Percentiles rank a stretch among this genome's conserved stretches.
Conservation (phyloP, 352 stramenopile genomes). For the Phytophthora sansomeana region DNA sequence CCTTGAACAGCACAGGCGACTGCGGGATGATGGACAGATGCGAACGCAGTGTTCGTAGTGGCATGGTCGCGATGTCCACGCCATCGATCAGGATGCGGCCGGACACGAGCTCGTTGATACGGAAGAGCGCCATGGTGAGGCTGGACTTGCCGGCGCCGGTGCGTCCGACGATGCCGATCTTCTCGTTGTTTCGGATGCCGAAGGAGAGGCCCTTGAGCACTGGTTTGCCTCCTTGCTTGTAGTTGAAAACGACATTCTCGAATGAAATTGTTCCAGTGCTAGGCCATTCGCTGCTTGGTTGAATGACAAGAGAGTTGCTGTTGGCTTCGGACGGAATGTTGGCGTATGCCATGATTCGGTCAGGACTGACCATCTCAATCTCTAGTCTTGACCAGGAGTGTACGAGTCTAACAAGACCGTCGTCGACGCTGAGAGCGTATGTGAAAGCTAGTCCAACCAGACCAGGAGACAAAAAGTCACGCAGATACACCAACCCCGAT, state of each 20-base stretch:
- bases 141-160: constrained; percentile 90
- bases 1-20: constrained; percentile 92
- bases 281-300: too few species aligned
- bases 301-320: too few species aligned
- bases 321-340: too few species aligned
- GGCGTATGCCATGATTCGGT: too few species aligned
- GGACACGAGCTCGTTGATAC: constrained; percentile 77
- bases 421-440: constrained; percentile 87
- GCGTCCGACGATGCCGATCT: constrained; percentile 88
- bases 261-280: too few species aligned
- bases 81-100: constrained; percentile 60
- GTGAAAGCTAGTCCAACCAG: constrained; percentile 89
- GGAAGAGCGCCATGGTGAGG: constrained; percentile 87
- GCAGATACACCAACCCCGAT: constrained; percentile 44
- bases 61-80: constrained; percentile 44
- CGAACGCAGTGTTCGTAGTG: constrained; percentile 40
- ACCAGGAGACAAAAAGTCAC: constrained; percentile 51
- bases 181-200: constrained; percentile 64
- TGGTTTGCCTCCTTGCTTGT: constrained; percentile 55
- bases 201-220: constrained; percentile 68
- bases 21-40: constrained; percentile 54
- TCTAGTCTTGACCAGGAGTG: constrained; percentile 50
- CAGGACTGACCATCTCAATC: constrained; percentile 64
- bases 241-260: constrained; percentile 80
- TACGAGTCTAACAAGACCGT: constrained; percentile 77